Percentiles rank a stretch among this genome's conserved stretches.
Evolutionary conservation across 345 rosid species (phyloP).

Genomic region (Populus euphratica): DNA sequence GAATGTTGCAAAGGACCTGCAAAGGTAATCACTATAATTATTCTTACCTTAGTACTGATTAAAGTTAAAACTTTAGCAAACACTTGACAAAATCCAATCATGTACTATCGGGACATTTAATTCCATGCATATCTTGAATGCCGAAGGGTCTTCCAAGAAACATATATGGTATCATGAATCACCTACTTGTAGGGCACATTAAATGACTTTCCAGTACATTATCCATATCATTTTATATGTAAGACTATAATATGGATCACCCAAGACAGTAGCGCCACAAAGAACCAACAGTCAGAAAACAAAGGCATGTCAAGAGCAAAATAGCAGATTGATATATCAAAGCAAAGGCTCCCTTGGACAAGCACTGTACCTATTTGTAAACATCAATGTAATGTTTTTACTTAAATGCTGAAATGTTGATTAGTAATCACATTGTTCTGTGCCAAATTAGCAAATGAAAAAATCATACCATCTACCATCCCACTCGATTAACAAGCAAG

Average conservation of each 20-base stretch:
- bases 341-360: neutral
- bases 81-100: neutral
- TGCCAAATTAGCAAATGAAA: neutral
- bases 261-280: neutral
- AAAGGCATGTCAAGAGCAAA: neutral
- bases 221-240: neutral
- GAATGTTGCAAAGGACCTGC: conserved; percentile 89
- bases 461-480: neutral
- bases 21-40: conserved; percentile 1
- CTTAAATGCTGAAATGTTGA: neutral
- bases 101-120: neutral
- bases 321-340: neutral
- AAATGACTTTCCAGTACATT: neutral
- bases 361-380: neutral
- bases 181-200: neutral
- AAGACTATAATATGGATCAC: neutral
- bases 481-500: neutral
- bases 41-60: neutral
- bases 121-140: neutral
- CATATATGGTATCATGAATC: neutral
- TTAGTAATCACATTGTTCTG: neutral
- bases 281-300: neutral
- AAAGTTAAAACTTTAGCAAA: neutral
- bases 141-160: neutral
- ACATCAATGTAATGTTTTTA: neutral